A percentile compares a stretch with the other conserved stretches of the same genome.
These are phyloP conservation scores for Solanum ahanhuiri DNA, from an alignment of 257 asterid genomes.

Conservation along the genomic window DNA sequence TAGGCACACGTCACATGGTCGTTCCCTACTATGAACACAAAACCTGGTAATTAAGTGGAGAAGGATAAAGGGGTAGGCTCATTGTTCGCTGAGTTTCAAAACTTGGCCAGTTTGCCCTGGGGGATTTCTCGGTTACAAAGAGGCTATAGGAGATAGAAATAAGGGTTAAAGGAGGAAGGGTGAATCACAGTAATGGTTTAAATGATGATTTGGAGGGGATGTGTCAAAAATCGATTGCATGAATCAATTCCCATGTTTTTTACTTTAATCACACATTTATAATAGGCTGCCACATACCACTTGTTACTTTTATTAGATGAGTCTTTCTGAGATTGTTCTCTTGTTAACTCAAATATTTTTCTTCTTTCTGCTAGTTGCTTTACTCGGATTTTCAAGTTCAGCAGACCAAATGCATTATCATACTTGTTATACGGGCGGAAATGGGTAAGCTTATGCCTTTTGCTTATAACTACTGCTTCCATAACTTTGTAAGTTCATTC, in stretches of 20 bases:
- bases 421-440: slow-evolving; percentile 59
- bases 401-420: slow-evolving; percentile 52
- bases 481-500: neutral
- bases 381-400: slow-evolving; percentile 94
- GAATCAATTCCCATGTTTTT: neutral
- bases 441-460: slow-evolving; percentile 56
- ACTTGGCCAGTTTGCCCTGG: neutral
- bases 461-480: neutral
- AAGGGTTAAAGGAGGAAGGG: neutral
- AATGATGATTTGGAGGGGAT: neutral
- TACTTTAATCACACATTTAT: neutral
- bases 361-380: slow-evolving; percentile 50
- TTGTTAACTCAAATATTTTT: neutral
- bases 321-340: neutral
- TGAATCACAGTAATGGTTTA: neutral
- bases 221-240: neutral
- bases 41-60: neutral
- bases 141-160: neutral
- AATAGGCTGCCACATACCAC: neutral
- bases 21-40: neutral
- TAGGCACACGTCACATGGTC: neutral
- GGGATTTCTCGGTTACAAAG: neutral
- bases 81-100: neutral
- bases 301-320: neutral
- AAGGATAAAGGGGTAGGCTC: neutral